Conservation (phyloP, 495 filamentous ascomycete species). For the Evernia prunastri region DNA sequence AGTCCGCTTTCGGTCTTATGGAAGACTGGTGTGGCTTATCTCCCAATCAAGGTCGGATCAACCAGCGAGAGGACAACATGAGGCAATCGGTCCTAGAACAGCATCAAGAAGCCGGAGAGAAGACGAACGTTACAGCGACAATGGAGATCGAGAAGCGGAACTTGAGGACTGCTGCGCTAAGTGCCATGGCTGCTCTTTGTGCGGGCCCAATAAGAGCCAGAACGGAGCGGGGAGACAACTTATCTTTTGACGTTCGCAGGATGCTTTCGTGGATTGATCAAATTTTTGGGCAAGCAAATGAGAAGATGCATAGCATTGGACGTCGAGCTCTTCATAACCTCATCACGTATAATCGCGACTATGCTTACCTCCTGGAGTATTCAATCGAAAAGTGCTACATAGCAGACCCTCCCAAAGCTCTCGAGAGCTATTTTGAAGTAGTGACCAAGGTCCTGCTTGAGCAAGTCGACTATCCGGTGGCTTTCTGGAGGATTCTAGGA, state of each 20-base stretch:
- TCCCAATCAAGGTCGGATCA: slow-evolving; percentile 77
- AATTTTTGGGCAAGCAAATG: slow-evolving; percentile 84
- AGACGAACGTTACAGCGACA: slow-evolving; percentile 69
- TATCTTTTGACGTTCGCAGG: slow-evolving; percentile 84
- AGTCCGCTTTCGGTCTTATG: slow-evolving; percentile 92
- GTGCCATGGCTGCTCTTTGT: slow-evolving; percentile 92
- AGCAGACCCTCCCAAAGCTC: slow-evolving; percentile 65
- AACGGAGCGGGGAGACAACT: slow-evolving; percentile 71
- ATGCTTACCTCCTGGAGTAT: slow-evolving; percentile 73
- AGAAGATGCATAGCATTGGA: slow-evolving; percentile 88
- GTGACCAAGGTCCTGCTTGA: slow-evolving; percentile 80
- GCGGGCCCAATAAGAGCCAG: slow-evolving; percentile 84
- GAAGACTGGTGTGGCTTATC: slow-evolving; percentile 99
- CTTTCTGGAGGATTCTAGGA: slow-evolving; percentile 84
- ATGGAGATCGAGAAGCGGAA: slow-evolving; percentile 97
- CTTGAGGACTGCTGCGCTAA: slow-evolving; percentile 80
- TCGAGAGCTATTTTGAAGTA: slow-evolving; percentile 94
- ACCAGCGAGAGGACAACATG: slow-evolving; percentile 67
- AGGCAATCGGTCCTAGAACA: slow-evolving; percentile 77
- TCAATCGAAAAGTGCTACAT: slow-evolving; percentile 85
- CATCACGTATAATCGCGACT: slow-evolving; percentile 81
- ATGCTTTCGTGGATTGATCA: slow-evolving; percentile 93
- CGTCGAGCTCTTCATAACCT: slow-evolving; percentile 84
- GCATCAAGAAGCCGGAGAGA: slow-evolving; percentile 58
- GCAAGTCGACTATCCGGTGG: slow-evolving; percentile 66